These are phyloP conservation scores for Exophiala alcalophila DNA, from an alignment of 2,329 filamentous ascomycete species.

Conservation along the genomic window DNA sequence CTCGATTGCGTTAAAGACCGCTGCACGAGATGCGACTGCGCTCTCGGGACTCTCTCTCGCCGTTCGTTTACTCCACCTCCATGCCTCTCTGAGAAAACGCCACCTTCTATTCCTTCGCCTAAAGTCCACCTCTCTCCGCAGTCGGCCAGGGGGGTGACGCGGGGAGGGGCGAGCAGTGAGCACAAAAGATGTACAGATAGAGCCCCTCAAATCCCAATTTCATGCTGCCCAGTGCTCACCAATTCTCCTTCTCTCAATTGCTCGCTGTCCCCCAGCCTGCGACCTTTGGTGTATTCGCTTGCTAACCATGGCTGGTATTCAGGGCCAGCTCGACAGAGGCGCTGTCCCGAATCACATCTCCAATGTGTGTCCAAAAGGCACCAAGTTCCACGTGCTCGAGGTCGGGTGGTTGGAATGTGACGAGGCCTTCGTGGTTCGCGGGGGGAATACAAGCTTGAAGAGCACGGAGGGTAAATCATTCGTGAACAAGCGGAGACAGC, in stretches of 20 bases:
- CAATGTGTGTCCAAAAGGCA: constrained; percentile 30
- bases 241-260: background rate
- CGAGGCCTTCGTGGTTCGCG: constrained; percentile 28
- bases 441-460: constrained; percentile 27
- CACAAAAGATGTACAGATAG: constrained; percentile 2
- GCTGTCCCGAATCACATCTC: constrained; percentile 28
- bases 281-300: background rate
- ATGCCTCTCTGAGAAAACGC: constrained; percentile 2
- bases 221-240: background rate
- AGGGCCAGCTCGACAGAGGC: constrained; percentile 28
- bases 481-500: constrained; percentile 77
- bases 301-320: constrained; percentile 23
- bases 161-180: constrained; percentile 2
- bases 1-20: constrained; percentile 5
- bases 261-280: background rate
- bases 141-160: constrained; percentile 2
- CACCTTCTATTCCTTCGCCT: background rate
- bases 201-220: constrained; percentile 11
- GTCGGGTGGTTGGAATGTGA: constrained; percentile 30
- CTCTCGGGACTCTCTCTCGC: constrained; percentile 11
- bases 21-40: constrained; percentile 7
- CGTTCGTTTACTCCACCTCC: background rate
- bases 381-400: constrained; percentile 29
- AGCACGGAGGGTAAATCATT: constrained; percentile 26
- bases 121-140: constrained; percentile 5